phyloP scores from a whole-genome alignment of 208 protist genomes.

The Leishmania lainsoni region DNA sequence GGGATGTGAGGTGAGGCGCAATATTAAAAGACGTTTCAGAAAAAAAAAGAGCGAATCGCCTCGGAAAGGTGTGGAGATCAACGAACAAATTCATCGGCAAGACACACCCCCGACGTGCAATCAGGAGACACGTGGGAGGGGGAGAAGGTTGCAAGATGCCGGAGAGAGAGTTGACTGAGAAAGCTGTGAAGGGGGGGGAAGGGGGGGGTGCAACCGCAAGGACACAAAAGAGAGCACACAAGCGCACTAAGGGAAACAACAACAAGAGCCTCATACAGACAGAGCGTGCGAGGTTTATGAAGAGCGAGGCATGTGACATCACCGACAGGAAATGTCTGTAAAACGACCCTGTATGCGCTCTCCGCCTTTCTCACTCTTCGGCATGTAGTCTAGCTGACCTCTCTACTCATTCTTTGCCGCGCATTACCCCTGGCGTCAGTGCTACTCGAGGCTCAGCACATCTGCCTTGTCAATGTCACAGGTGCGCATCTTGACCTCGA shows the following conservation, averaged over 20 bases:
- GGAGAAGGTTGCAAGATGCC: background rate
- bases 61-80: no score
- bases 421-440: background rate
- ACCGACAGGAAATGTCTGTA: background rate
- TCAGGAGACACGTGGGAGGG: background rate
- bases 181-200: background rate
- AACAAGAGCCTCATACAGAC: no score
- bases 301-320: background rate
- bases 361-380: background rate
- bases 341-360: background rate
- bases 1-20: no score
- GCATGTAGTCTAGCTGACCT: background rate
- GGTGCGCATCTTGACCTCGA: conserved; percentile 49
- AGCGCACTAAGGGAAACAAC: background rate
- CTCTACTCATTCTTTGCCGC: background rate
- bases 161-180: background rate
- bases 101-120: no score
- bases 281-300: background rate
- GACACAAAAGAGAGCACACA: background rate
- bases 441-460: conserved; percentile 24
- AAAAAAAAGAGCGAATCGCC: no score
- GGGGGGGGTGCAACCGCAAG: background rate
- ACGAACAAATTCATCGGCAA: no score
- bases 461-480: conserved; percentile 24
- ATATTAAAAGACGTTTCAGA: no score